Evolutionary conservation across 2,329 filamentous ascomycete species (phyloP).

Genomic region (Calonectria pteridis): DNA sequence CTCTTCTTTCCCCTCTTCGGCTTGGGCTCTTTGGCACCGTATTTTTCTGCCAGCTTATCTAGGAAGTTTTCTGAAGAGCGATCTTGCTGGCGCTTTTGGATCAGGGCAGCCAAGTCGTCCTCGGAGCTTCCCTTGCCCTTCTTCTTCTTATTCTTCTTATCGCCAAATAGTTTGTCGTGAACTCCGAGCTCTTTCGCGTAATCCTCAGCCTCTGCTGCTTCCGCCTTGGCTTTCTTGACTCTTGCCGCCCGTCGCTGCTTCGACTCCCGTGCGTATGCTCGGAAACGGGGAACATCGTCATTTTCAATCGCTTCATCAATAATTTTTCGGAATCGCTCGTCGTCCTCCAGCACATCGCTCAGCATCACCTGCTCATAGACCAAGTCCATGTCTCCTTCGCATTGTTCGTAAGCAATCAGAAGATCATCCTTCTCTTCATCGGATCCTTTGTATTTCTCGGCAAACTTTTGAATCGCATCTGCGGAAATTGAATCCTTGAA

Average conservation of each 20-base stretch:
- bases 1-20: conserved; percentile 66
- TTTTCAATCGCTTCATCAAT: conserved; percentile 84
- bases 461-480: conserved; percentile 81
- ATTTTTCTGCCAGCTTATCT: conserved; percentile 82
- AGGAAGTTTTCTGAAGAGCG: conserved; percentile 70
- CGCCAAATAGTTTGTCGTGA: conserved; percentile 75
- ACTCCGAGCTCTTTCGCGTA: conserved; percentile 81
- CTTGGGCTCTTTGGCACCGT: conserved; percentile 61
- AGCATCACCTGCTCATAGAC: conserved; percentile 90
- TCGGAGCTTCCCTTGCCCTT: conserved; percentile 57
- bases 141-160: conserved; percentile 58
- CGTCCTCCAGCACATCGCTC: conserved; percentile 85
- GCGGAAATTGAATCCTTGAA: conserved; percentile 81
- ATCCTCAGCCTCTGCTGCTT: conserved; percentile 80
- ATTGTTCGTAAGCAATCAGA: conserved; percentile 79
- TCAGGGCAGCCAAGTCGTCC: conserved; percentile 77
- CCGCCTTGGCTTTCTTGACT: conserved; percentile 71
- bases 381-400: conserved; percentile 79
- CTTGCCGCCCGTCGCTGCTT: conserved; percentile 72
- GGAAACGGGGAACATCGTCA: conserved; percentile 75
- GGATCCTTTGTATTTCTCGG: conserved; percentile 83
- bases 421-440: conserved; percentile 87
- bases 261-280: conserved; percentile 80
- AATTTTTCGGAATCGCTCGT: conserved; percentile 83
- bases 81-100: conserved; percentile 76